A percentile compares a stretch with the other conserved stretches of the same genome.
phyloP scores from a whole-genome alignment of 352 stramenopile species.

The Phytophthora foliorum region DNA sequence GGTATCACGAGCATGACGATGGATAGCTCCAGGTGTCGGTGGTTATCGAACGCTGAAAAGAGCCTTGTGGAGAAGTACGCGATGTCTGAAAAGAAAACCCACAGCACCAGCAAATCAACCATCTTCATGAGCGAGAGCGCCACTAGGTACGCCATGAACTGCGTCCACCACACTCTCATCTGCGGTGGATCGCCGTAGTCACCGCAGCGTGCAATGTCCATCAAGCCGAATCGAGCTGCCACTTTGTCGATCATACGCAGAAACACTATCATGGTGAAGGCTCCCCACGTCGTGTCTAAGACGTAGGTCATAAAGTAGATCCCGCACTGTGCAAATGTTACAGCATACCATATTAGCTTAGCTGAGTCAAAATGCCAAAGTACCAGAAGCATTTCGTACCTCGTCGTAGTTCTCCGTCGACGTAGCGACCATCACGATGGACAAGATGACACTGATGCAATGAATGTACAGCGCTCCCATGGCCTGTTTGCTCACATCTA shows the following conservation, averaged over 20 bases:
- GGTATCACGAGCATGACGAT: constrained; percentile 85
- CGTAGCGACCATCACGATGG: constrained; percentile 61
- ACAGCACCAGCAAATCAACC: constrained; percentile 51
- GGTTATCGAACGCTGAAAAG: constrained; percentile 61
- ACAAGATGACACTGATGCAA: constrained; percentile 68
- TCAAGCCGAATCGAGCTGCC: constrained; percentile 41
- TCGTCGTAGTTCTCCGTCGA: constrained; percentile 60
- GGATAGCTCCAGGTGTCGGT: constrained; percentile 78
- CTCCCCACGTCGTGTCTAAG: constrained; percentile 69
- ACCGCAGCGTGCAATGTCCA: constrained; percentile 59
- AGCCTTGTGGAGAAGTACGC: constrained; percentile 52
- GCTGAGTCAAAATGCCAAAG: neutral
- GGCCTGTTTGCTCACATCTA: constrained; percentile 81
- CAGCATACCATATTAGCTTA: constrained; percentile 5
- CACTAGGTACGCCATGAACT: constrained; percentile 56
- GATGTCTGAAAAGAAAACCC: constrained; percentile 53
- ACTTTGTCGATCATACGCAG: constrained; percentile 52
- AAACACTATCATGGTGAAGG: constrained; percentile 58
- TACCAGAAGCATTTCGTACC: constrained; percentile 27
- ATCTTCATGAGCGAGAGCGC: constrained; percentile 69
- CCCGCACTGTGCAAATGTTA: constrained; percentile 52
- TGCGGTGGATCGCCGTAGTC: constrained; percentile 78
- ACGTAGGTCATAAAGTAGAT: constrained; percentile 84
- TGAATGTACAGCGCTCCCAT: constrained; percentile 70
- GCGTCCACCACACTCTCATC: constrained; percentile 65